Evolutionary conservation across 225 moss, liverwort and hornwort genomes (phyloP), one percentile per base, ranked within the genome.

Genomic region (Neckera pumila): DNA sequence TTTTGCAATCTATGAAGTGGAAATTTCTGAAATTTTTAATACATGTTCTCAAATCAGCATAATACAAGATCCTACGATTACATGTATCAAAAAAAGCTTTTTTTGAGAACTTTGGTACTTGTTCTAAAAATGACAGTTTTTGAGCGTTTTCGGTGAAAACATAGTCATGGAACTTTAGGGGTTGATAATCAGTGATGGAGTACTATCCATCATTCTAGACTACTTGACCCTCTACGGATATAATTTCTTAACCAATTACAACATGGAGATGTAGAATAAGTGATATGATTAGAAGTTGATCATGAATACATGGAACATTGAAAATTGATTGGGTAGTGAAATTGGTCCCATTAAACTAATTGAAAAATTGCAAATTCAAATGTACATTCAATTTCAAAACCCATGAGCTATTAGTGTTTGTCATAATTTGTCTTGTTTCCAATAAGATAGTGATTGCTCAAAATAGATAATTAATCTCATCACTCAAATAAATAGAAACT

Each of bases 271-370:
- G 1, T 66, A 18, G 20, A 16, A 63, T 63, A 63, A 15, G 16
- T 31, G 16, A 20, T 6, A 36, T 20, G 11, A 11, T 20, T 20
- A 66, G 11, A 66, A 66, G 20, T 66, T 66, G 11, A 66, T 66
- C 3, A 36, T 11, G 1, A 66, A 0, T 66, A 36, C 36, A 36
- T 36, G 0, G 0, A 65, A 36, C 11, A 20, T 11, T 19, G 11
- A 20, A 36, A 66, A 66, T 19, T 36, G 6, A 5, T 36, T 66
- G 11, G 10, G 11, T 0, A 36, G 3, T 36, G 6, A 66, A 66
- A 66, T 66, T 36, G 11, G 6, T 20, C 11, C 19, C 66, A 66
- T 20, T 20, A 20, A 20, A 66, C 11, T 66, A 36, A 66, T 66
- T 66, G 1, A 36, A 36, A 66, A 0, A 0, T 65, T 34, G 0